A percentile compares a stretch with the other conserved stretches of the same genome.
These are phyloP conservation scores for Phaeotremella skinneri DNA, from an alignment of 768 basidiomycete species.

Conservation along the genomic window DNA sequence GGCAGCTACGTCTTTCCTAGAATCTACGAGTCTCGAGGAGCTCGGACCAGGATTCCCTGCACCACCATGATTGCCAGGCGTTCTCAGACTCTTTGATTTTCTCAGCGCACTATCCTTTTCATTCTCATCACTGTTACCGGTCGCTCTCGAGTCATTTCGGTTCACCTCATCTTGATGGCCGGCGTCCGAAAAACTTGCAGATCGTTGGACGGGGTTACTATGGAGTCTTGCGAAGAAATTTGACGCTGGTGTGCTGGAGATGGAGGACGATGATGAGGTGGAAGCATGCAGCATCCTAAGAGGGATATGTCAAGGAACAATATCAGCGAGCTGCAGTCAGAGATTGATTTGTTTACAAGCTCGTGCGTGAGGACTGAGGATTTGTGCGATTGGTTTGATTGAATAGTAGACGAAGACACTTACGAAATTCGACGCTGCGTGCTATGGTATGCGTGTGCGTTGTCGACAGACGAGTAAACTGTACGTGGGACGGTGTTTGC, in stretches of 20 bases:
- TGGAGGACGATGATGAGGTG: constrained; percentile 5
- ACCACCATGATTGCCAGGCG: constrained; percentile 17
- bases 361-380: neutral
- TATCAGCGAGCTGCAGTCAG: neutral
- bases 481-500: no score
- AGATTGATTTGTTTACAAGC: neutral
- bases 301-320: neutral
- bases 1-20: constrained; percentile 9
- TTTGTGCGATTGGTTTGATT: no score
- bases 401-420: no score
- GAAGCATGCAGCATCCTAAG: constrained; percentile 30
- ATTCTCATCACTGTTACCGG: neutral
- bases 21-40: neutral
- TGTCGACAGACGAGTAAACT: constrained; percentile 7
- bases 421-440: neutral
- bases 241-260: constrained; percentile 1
- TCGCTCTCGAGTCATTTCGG: neutral
- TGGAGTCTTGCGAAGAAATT: constrained; percentile 13
- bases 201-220: constrained; percentile 1
- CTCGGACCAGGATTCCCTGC: neutral
- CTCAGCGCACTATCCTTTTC: constrained; percentile 9
- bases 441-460: neutral
- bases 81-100: constrained; percentile 20
- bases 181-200: constrained; percentile 3
- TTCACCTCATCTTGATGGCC: neutral